Evolutionary conservation across 495 filamentous ascomycete genomes (phyloP).

Genomic region (Penicillium daleae): DNA sequence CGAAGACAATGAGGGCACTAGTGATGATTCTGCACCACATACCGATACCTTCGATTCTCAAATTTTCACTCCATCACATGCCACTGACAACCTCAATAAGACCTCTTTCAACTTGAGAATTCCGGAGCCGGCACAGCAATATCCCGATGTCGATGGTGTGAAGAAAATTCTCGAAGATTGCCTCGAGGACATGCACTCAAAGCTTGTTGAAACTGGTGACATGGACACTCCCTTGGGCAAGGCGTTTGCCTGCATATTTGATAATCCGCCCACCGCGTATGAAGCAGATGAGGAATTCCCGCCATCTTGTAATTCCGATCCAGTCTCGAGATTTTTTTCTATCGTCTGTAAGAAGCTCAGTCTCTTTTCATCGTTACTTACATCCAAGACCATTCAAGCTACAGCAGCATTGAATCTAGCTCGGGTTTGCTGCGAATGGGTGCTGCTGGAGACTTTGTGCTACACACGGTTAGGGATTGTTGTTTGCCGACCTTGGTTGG

Average conservation of each 20-base stretch:
- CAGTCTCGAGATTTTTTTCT: not conserved
- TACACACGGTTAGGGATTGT: not conserved
- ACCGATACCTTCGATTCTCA: too few relatives aligned
- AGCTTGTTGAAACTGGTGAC: not conserved
- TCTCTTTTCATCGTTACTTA: not conserved
- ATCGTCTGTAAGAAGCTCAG: not conserved
- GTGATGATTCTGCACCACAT: not conserved
- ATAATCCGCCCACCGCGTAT: not conserved
- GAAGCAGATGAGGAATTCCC: not conserved
- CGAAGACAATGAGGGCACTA: not conserved
- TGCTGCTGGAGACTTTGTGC: constrained; percentile 5
- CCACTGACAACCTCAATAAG: too few relatives aligned
- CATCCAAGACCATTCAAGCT: not conserved
- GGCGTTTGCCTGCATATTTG: not conserved
- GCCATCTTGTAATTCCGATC: not conserved
- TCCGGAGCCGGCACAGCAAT: not conserved
- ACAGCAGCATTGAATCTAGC: not conserved
- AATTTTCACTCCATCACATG: too few relatives aligned
- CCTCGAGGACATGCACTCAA: not conserved
- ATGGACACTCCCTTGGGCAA: not conserved
- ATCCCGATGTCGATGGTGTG: not conserved
- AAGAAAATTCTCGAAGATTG: not conserved
- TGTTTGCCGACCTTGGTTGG: not conserved
- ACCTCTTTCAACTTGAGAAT: too few relatives aligned
- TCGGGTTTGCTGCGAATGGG: constrained; percentile 7